Evolutionary conservation across 352 stramenopile species (phyloP).

Genomic region (Phytophthora gonapodyides): DNA sequence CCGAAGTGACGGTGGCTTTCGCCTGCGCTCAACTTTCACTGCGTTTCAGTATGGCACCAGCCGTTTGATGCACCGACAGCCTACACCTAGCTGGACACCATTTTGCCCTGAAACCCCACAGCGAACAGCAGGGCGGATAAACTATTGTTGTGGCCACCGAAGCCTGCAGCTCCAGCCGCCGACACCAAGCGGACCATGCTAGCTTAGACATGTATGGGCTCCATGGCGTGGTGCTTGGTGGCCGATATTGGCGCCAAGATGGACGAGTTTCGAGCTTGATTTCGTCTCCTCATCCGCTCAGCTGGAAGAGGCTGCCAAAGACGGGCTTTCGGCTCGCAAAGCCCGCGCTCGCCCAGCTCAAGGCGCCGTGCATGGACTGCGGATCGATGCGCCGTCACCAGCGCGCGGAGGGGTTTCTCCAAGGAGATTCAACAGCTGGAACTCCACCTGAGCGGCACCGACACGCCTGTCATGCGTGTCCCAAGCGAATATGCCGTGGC

Average conservation of each 20-base stretch:
- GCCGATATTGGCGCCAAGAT: neutral
- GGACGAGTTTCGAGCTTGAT: slow-evolving; percentile 1
- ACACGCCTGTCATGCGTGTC: slow-evolving; percentile 33
- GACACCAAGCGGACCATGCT: neutral
- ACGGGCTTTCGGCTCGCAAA: slow-evolving; percentile 13
- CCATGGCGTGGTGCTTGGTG: too few species aligned
- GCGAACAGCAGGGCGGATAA: slow-evolving; percentile 24
- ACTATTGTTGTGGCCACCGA: slow-evolving; percentile 13
- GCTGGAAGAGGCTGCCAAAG: slow-evolving; percentile 19
- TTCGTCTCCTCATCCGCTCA: slow-evolving; percentile 30
- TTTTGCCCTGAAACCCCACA: slow-evolving; percentile 17
- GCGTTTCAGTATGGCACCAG: slow-evolving; percentile 32
- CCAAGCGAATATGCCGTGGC: slow-evolving; percentile 14
- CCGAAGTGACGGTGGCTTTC: slow-evolving; percentile 26
- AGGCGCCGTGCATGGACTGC: slow-evolving; percentile 10
- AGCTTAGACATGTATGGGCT: neutral
- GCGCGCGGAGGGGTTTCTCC: slow-evolving; percentile 9
- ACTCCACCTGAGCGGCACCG: neutral
- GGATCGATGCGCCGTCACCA: neutral
- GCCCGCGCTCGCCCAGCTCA: slow-evolving; percentile 32
- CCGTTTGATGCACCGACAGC: slow-evolving; percentile 31
- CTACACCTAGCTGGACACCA: neutral
- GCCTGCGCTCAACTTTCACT: slow-evolving; percentile 28
- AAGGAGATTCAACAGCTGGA: slow-evolving; percentile 34
- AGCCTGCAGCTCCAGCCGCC: slow-evolving; percentile 2